Evolutionary conservation across 1,139 yeast genomes (phyloP).

Genomic region (Arxiozyma bovina): DNA sequence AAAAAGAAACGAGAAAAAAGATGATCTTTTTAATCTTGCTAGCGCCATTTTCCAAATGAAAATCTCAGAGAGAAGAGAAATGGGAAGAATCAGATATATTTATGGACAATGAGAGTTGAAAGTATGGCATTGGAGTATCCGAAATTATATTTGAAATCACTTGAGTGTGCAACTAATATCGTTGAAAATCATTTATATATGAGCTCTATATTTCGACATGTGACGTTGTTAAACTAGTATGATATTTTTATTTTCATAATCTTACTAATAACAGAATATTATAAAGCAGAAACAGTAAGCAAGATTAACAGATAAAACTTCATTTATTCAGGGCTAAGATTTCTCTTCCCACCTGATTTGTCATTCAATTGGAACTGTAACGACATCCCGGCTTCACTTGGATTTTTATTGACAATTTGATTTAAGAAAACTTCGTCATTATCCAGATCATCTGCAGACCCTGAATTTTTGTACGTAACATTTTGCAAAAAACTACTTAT

Average conservation of each 20-base stretch:
- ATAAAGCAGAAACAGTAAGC: too few relatives aligned
- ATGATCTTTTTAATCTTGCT: neutral
- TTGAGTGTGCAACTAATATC: neutral
- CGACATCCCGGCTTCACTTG: constrained; percentile 23
- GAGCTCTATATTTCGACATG: neutral
- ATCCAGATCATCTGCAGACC: constrained; percentile 23
- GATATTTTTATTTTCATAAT: neutral
- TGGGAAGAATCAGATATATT: neutral
- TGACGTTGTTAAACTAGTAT: neutral
- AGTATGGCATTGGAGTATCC: too few relatives aligned
- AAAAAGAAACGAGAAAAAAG: neutral
- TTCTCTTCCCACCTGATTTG: neutral
- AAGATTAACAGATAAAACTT: too few relatives aligned
- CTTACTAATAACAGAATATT: neutral
- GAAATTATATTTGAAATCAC: too few relatives aligned
- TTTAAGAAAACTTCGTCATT: constrained; percentile 10
- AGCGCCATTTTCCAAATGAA: neutral
- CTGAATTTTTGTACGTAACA: constrained; percentile 14
- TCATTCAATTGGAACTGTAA: constrained; percentile 14
- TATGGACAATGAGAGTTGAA: neutral
- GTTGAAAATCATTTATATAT: neutral
- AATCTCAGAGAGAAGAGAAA: neutral
- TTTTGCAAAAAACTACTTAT: constrained; percentile 12
- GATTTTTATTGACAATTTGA: constrained; percentile 8
- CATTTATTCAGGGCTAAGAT: neutral